A percentile compares a stretch with the other conserved stretches of the same genome.
Evolutionary conservation across 441 rosid species (phyloP).

Genomic region (Caryocar brasiliense): DNA sequence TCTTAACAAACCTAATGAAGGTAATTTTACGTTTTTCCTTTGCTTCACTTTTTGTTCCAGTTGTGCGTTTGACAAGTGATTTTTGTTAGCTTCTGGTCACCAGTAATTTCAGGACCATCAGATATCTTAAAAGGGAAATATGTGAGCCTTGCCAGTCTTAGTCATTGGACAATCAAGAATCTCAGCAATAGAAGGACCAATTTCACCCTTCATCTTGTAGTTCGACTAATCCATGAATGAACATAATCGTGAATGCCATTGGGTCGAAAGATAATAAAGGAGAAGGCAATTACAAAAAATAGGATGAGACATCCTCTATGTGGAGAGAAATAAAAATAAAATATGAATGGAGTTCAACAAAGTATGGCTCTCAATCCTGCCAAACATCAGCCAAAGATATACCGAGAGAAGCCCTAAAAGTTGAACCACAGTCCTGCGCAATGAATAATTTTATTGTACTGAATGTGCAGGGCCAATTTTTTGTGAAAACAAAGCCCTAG

Average conservation of each 20-base stretch:
- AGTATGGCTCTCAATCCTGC: too few species aligned
- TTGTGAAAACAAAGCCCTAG: too few species aligned
- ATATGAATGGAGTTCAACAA: too few species aligned
- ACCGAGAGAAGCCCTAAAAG: too few species aligned
- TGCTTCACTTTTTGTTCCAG: not conserved
- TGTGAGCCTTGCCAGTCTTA: not conserved
- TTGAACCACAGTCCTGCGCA: too few species aligned
- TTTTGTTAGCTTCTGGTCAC: not conserved
- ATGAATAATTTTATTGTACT: too few species aligned
- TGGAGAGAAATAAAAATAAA: too few species aligned
- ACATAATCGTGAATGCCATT: not conserved
- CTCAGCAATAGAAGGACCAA: not conserved
- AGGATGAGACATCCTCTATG: too few species aligned
- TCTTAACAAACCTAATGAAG: conserved; percentile 95
- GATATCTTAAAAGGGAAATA: not conserved
- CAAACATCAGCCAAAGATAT: too few species aligned
- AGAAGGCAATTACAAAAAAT: too few species aligned
- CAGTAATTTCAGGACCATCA: not conserved
- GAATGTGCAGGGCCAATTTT: too few species aligned
- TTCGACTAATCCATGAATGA: not conserved
- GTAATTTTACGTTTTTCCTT: conserved; percentile 26
- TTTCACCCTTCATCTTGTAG: not conserved
- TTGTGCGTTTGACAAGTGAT: not conserved
- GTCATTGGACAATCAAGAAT: not conserved
- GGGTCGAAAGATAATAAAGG: too few species aligned